A percentile compares a stretch with the other conserved stretches of the same genome.
Evolutionary conservation across 768 basidiomycete species (phyloP).

Genomic region (Auriscalpium orientale): DNA sequence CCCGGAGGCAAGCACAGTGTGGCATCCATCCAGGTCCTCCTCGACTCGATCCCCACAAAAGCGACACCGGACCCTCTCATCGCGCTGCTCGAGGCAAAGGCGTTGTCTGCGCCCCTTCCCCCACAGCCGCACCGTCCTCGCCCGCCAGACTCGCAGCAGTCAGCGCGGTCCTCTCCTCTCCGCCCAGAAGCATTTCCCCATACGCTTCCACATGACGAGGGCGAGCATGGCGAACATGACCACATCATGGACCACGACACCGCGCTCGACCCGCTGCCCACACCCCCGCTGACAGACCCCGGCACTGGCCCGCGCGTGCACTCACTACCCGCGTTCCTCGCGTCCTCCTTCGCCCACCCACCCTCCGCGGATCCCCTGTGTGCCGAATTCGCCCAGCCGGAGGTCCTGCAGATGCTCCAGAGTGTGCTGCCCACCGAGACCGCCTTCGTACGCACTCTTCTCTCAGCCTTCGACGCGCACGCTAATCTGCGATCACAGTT

Average conservation of each 20-base stretch:
- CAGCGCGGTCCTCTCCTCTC: too few species aligned
- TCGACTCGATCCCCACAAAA: too few species aligned
- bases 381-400: conserved; percentile 70
- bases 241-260: background rate
- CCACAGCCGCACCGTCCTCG: too few species aligned
- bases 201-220: too few species aligned
- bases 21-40: too few species aligned
- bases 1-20: too few species aligned
- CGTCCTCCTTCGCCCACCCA: conserved; percentile 60
- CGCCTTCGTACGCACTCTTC: conserved; percentile 47
- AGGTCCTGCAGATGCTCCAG: conserved; percentile 65
- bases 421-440: conserved; percentile 65
- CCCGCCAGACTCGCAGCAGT: too few species aligned
- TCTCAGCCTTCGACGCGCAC: background rate
- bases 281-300: conserved; percentile 67
- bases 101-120: too few species aligned
- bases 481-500: conserved; percentile 36
- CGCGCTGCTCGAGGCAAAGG: too few species aligned
- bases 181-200: too few species aligned
- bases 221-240: too few species aligned
- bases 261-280: conserved; percentile 15
- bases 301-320: conserved; percentile 75
- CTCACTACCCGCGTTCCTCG: conserved; percentile 56
- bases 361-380: conserved; percentile 59
- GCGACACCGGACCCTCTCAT: too few species aligned